phyloP scores from a whole-genome alignment of 2,329 filamentous ascomycete species.

The Thelonectria rubi region DNA sequence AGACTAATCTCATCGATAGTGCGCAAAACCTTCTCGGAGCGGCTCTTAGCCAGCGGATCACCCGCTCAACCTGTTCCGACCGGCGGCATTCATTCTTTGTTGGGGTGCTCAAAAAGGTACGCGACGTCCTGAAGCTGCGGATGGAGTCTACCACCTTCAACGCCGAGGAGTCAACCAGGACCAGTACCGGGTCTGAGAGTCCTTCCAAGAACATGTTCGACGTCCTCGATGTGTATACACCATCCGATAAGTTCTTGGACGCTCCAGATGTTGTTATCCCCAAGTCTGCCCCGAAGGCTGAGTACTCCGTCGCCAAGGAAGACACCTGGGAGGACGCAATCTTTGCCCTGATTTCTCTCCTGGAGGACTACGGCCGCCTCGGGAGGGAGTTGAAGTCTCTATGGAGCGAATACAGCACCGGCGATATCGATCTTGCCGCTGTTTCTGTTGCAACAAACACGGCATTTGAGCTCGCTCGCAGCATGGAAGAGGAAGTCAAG shows the following conservation, averaged over 20 bases:
- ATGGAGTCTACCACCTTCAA: conserved; percentile 19
- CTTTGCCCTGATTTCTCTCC: conserved; percentile 26
- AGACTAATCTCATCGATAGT: conserved; percentile 10
- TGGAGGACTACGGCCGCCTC: conserved; percentile 22
- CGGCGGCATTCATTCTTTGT: conserved; percentile 31
- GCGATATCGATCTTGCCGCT: conserved; percentile 30
- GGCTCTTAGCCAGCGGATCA: conserved; percentile 3
- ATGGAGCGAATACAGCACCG: conserved; percentile 16
- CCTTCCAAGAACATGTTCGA: conserved; percentile 25
- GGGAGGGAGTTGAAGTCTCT: conserved; percentile 17
- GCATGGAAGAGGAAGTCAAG: conserved; percentile 57
- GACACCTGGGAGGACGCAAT: conserved; percentile 16
- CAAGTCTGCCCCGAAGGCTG: neutral
- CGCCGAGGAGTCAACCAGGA: neutral
- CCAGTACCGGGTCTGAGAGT: neutral
- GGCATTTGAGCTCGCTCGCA: conserved; percentile 33
- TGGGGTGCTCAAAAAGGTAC: conserved; percentile 32
- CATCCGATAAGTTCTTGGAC: conserved; percentile 31
- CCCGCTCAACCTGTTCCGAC: conserved; percentile 5
- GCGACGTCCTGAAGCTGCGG: conserved; percentile 27
- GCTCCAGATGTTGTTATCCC: conserved; percentile 17
- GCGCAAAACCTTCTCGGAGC: conserved; percentile 25
- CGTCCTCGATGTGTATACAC: conserved; percentile 27
- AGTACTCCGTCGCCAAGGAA: conserved; percentile 27
- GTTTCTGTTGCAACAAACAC: conserved; percentile 34